Percentiles rank a stretch among this genome's conserved stretches.
Conservation (phyloP, 139 green algal species). For the Chlorella sp. region DNA sequence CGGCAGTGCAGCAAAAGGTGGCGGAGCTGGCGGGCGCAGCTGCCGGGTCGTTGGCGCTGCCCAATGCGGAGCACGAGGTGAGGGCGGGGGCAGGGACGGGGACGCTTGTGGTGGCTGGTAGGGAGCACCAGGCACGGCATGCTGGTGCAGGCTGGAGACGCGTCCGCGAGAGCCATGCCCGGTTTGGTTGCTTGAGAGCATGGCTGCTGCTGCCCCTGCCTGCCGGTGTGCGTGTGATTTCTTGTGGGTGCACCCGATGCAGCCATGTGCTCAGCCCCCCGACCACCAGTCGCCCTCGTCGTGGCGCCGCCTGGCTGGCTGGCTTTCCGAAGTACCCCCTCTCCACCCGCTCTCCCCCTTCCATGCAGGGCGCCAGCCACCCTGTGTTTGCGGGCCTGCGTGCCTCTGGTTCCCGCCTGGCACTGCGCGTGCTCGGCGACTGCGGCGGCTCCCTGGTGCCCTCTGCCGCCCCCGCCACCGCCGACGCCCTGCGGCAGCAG, state of each 20-base stretch:
- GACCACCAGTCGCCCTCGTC: background rate
- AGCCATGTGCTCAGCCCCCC: background rate
- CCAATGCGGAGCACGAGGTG: background rate
- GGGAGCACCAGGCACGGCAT: background rate
- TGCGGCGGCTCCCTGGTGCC: background rate
- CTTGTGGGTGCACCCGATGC: too few relatives aligned
- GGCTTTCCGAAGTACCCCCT: background rate
- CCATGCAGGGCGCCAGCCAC: slow-evolving; percentile 12
- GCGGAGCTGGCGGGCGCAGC: background rate
- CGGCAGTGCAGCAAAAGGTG: background rate
- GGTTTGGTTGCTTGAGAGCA: background rate
- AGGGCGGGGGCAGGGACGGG: background rate
- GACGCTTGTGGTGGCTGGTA: background rate
- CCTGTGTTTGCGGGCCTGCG: slow-evolving; percentile 10
- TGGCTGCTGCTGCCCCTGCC: background rate
- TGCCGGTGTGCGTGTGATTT: background rate
- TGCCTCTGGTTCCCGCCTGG: background rate
- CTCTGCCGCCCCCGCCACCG: background rate
- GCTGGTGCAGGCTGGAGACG: background rate
- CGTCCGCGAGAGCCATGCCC: background rate
- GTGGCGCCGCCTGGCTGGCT: background rate
- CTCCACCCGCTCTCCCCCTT: background rate
- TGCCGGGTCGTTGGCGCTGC: background rate
- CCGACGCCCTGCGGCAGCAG: background rate
- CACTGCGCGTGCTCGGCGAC: background rate